Evolutionary conservation across 192 early-diverging fungal species (phyloP), one percentile per base, ranked within the genome.

Genomic region (Podila epicladia): DNA sequence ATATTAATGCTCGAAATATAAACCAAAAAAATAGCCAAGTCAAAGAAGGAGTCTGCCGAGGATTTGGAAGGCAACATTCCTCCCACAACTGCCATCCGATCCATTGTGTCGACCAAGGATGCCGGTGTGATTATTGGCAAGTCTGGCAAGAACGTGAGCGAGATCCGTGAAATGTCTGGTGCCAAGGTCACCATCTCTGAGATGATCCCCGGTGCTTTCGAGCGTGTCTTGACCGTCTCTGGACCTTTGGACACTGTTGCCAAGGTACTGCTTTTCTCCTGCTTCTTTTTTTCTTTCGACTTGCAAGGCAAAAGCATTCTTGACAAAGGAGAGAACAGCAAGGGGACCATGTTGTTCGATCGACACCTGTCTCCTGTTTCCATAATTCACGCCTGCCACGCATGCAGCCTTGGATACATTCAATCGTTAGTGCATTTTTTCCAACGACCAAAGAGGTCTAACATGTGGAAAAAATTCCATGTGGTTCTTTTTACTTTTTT

Each of bases 171-270:
- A 51, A 83, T 83, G 53, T 93, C 93, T 72, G 93, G 94, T 37
- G 95, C 95, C 69, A 91, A 92, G 72, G 94, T 97, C 13, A 95
- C 92, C 50, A 95, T 99, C 68, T 95, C 94, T 24, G 95, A 96
- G 72, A 92, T 93, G 62, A 89, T 96, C 11, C 91, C 87, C 29
- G 93, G 93, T 63, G 92, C 96, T 11, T 85, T 80, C 50, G 89
- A 90, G 67, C 86, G 93, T 65, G 92, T 94, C 70, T 83, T 94
- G 51, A 92, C 93, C 1, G 92, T 93, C 17, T 90, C 89, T 33
- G 93, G 93, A 19, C 88, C 87, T n/a, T 79, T 91, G 51, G 84
- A 83, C 64, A 88, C 91, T 28, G 91, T 93, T 37, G 92, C 96
- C 50, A 86, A 88, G 89, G 89, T 87, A 86, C 13, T 2, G 0